Base-by-base conservation (phyloP, 306 rosid species). In the Medicago ruthenica region DNA sequence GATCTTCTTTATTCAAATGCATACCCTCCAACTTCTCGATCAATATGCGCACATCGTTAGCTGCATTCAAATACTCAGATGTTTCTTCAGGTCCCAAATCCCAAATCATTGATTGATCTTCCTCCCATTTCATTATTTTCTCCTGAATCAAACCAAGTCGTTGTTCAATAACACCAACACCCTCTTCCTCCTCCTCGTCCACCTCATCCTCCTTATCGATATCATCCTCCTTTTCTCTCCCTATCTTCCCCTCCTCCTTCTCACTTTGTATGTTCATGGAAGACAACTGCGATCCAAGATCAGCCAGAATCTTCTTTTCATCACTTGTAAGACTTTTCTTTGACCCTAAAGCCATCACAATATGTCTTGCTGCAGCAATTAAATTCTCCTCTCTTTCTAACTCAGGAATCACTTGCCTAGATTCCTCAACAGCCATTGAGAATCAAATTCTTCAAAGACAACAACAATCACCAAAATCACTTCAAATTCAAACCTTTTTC, bases 51-150 rank as follows among this genome's bases (percentile, higher is more conserved):
- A 87, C 89, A 16, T 88, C 94, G 20, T 86, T 88, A 16, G 87
- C 91, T 0, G 91, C 93, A 63, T 77, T 87, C 62, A 91, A 68
- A 82, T 87, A 94, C 40, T 87, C 96, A 67, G 70, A 77, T 17
- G 83, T 86, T 76, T 93, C 98, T 10, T 88, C 82, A 5, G 86
- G 77, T 22, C 90, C 84, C 44, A 86, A 80, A 76, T 90, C 97
- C 94, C 96, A 94, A 59, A 94, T 88, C 90, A 83, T 87, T 15
- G 91, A 83, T 48, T 81, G 91, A 84, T 87, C 94, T 44, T 84
- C 90, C 85, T 91, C 96, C 97, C 96, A 87, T 60, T 51, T 82
- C 94, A 79, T 82, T 50, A 91, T 69, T 71, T 85, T 94, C 79
- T 90, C 91, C 61, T 86, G 83, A 71, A 90, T 86, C 54, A 80